Evolutionary conservation across 371 early-diverging fungal genomes (phyloP), one percentile per base, ranked within the genome.

Genomic region (Haplosporangium sp.): DNA sequence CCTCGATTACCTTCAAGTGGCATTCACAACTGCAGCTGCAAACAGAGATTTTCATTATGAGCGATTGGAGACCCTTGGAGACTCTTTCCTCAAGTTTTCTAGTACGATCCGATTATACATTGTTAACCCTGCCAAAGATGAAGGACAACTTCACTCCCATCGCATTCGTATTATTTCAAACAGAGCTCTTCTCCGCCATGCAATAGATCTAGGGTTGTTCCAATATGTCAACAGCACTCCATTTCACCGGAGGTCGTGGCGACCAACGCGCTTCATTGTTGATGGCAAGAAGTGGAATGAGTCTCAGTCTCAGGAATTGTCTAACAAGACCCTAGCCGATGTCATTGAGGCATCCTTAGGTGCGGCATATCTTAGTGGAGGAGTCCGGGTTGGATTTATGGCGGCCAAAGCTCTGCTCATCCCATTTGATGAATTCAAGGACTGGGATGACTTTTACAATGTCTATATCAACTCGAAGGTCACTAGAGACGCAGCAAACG

Each of bases 1-100:
- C 3, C 84, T 89, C 50, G 74, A 83, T 11, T 69, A 88, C 0
- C 81, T 96, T 45, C 87, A 93, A 34, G 85, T 88, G 67, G 97
- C 97, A 0, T 90, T 96, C 71, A 94, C 94, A 0, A 85, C 93
- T 1, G 88, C 94, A 0, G 85, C 92, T 9, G 89, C 96, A 0
- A 88, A 85, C 68, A 84, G 89, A 72, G 88, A 87, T 4, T 88
- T 86, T 71, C 88, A 96, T 72, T 99, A 99, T 74, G 97, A 99
- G 84, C 93, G 99, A 5, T 86, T 99, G 0, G 99, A 99, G 84
- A 93, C 94, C 7, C 84, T 99, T 1, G 99, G 99, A 2, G 99
- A 99, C 77, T 91, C 94, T 7, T 92, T 97, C 67, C 86, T 99
- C n/a, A 99, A 98, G 83, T 90, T 95, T 65, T 84, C 93, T 37